phyloP scores from a whole-genome alignment of 192 early-diverging fungal species.

The Coemansia biformis region DNA sequence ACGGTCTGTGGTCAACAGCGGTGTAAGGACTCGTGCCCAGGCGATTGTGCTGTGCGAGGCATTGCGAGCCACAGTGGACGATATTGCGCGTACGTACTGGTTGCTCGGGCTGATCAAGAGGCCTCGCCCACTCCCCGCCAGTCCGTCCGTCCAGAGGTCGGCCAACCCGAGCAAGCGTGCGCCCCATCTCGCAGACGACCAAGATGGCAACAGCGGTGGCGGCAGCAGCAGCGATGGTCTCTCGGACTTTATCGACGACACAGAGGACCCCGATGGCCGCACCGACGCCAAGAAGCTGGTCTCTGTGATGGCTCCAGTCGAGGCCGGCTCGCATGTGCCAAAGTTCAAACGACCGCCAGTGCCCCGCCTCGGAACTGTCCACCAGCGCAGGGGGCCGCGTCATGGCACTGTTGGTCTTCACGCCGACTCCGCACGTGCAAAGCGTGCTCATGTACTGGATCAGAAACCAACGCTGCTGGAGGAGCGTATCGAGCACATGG shows the following conservation, averaged over 20 bases:
- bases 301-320: background rate
- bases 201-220: background rate
- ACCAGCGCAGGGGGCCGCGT: background rate
- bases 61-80: conserved; percentile 13
- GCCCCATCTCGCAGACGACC: background rate
- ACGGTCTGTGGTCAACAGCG: conserved; percentile 18
- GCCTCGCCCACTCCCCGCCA: conserved; percentile 10
- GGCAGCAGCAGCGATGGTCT: conserved; percentile 19
- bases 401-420: too few relatives aligned
- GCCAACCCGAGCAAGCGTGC: too few relatives aligned
- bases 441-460: background rate
- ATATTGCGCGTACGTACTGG: conserved; percentile 21
- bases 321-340: background rate
- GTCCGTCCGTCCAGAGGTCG: background rate
- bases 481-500: background rate
- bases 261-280: too few relatives aligned
- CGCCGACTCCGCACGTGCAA: too few relatives aligned
- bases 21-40: conserved; percentile 1
- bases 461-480: background rate
- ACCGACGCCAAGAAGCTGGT: background rate
- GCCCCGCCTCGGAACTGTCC: background rate
- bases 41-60: conserved; percentile 7
- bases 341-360: background rate
- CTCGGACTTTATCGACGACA: conserved; percentile 49
- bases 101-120: conserved; percentile 10